A percentile compares a stretch with the other conserved stretches of the same genome.
These are phyloP conservation scores for Yarrowia galli DNA, from an alignment of 1,139 yeast genomes.

Conservation along the genomic window DNA sequence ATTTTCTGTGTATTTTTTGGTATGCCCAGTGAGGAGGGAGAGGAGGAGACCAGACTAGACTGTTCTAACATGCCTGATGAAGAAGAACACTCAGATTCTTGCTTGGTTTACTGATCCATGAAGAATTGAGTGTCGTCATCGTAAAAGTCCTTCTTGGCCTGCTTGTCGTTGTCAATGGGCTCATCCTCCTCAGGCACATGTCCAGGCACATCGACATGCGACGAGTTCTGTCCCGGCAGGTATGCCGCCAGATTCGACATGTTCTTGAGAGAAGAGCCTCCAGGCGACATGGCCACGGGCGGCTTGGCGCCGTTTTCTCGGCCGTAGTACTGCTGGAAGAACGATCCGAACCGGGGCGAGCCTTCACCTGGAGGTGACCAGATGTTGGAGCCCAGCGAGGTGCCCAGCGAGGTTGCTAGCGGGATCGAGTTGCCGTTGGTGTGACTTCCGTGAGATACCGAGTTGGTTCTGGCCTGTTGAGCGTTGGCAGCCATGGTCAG, in stretches of 20 bases:
- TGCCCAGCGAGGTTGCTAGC: constrained; percentile 31
- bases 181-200: constrained; percentile 38
- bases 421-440: constrained; percentile 32
- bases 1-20: constrained; percentile 36
- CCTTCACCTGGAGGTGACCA: constrained; percentile 37
- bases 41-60: background rate
- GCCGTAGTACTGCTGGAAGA: constrained; percentile 36
- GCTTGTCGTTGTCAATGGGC: constrained; percentile 42
- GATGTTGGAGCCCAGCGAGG: constrained; percentile 36
- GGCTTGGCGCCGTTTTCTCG: constrained; percentile 33
- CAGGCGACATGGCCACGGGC: constrained; percentile 34
- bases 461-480: constrained; percentile 30
- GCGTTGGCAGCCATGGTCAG: constrained; percentile 37
- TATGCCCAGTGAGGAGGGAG: background rate
- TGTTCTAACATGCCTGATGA: too few relatives aligned
- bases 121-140: constrained; percentile 47
- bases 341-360: constrained; percentile 36
- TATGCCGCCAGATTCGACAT: constrained; percentile 33
- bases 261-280: constrained; percentile 30
- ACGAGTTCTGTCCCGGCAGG: constrained; percentile 6
- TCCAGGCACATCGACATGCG: constrained; percentile 17
- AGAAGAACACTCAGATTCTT: too few relatives aligned
- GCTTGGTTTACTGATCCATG: constrained; percentile 44
- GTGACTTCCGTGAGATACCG: constrained; percentile 25
- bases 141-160: constrained; percentile 38